phyloP scores from a whole-genome alignment of 345 rosid genomes.

The Aurinia saxatilis region DNA sequence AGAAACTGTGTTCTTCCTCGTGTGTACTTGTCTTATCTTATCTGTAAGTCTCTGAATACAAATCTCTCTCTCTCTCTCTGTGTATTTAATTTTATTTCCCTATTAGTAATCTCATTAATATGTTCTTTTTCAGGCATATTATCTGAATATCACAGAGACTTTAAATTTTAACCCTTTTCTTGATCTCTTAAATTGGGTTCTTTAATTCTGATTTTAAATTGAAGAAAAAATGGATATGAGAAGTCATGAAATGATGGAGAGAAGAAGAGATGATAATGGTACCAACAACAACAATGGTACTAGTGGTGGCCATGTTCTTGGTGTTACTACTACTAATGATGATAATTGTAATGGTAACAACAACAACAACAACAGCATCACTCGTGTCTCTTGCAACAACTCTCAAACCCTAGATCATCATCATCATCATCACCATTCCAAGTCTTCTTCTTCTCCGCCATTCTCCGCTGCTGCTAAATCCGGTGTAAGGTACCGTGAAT shows the following conservation, averaged over 20 bases:
- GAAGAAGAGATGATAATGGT: constrained; percentile 41
- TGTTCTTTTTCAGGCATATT: constrained; percentile 25
- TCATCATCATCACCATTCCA: constrained; percentile 31
- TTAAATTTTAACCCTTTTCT: too few relatives aligned
- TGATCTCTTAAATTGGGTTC: background rate
- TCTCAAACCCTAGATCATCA: constrained; percentile 72
- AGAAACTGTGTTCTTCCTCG: constrained; percentile 14
- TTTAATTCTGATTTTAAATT: background rate
- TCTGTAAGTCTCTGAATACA: constrained; percentile 20
- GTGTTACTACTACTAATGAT: constrained; percentile 6
- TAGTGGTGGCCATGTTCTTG: background rate
- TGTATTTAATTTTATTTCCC: constrained; percentile 18
- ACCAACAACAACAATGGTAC: constrained; percentile 25
- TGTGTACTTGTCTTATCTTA: constrained; percentile 8
- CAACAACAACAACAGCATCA: constrained; percentile 40
- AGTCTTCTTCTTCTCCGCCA: constrained; percentile 19
- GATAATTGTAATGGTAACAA: constrained; percentile 26
- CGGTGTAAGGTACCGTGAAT: constrained; percentile 60
- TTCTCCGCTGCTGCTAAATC: constrained; percentile 9
- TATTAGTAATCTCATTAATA: constrained; percentile 19
- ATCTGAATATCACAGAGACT: background rate
- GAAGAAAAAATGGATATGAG: constrained; percentile 23
- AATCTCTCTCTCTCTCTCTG: background rate
- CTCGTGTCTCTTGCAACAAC: constrained; percentile 36
- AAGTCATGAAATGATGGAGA: constrained; percentile 36